Evolutionary conservation across 345 rosid genomes (phyloP), one percentile per base, ranked within the genome.

Genomic region (Adansonia digitata): DNA sequence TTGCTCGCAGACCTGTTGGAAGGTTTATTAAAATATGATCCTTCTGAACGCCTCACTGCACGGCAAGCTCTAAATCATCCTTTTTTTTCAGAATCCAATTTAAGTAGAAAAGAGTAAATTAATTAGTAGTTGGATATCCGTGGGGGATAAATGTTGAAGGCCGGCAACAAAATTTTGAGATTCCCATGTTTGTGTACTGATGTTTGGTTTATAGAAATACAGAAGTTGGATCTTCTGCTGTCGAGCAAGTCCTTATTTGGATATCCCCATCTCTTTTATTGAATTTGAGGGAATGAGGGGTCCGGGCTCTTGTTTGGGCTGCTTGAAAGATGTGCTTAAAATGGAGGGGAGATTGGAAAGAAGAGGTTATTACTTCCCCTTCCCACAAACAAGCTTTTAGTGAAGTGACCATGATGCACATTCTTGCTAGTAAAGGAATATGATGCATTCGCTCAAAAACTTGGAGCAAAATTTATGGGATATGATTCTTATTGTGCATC

Each of bases 41-140:
- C 97, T 10, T 86, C 90, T 0, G 86, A 89, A 80, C 91, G 97
- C 7, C 83, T 89, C 62, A 89, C 90, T 0, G 97, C 94, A 26
- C 70, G 69, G 0, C 80, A 85, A 75, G 97, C 97, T 72, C 89
- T 92, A 18, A 77, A 83, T 46, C 94, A 92, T 81, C 84, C 91
- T 2, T 92, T 92, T 81, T 81, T 90, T 90, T 43, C 79, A 74
- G 68, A 81, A 53, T 67, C 67, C 72, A 31, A 56, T 77, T 73
- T 84, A 68, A 72, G 73, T 71, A 34, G 64, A 35, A 73, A 0
- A 60, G 4, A 35, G 17, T 5, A 9, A 62, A 34, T 12, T 0
- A 26, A 51, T n/a, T 74, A 51, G 9, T 69, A 42, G 9, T 48
- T 9, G 68, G 24, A 35, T 24, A 78, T 52, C 65, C 14, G 12